phyloP scores from a whole-genome alignment of 2,329 filamentous ascomycete genomes.

The Colletotrichum aenigma region DNA sequence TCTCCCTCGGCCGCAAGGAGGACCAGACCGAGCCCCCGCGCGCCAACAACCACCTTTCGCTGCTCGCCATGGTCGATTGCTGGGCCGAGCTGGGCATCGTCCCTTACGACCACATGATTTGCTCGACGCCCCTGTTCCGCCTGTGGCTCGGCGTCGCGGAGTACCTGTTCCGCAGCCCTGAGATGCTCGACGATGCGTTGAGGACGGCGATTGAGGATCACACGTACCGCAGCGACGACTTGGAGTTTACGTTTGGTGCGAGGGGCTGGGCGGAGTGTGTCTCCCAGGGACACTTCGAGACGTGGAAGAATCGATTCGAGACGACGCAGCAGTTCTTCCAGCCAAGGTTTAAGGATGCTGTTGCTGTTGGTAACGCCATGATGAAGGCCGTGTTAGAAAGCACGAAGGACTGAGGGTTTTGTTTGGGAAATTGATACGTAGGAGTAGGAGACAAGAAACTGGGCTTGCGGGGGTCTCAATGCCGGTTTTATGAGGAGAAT shows the following conservation, averaged over 20 bases:
- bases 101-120: constrained; percentile 99
- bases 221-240: constrained; percentile 91
- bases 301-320: constrained; percentile 90
- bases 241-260: constrained; percentile 98
- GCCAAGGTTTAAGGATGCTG: constrained; percentile 86
- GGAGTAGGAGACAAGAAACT: neutral
- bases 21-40: constrained; percentile 58
- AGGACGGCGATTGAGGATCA: constrained; percentile 87
- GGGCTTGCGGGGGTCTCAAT: neutral
- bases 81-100: constrained; percentile 94
- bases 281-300: constrained; percentile 87
- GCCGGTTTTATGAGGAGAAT: neutral
- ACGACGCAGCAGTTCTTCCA: constrained; percentile 91
- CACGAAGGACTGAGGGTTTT: constrained; percentile 43
- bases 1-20: constrained; percentile 75
- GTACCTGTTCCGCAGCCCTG: constrained; percentile 86
- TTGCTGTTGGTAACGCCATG: constrained; percentile 92
- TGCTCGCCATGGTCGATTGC: constrained; percentile 97
- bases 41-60: constrained; percentile 91
- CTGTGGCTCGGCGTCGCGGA: constrained; percentile 98
- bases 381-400: constrained; percentile 93
- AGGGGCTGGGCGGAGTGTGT: constrained; percentile 96
- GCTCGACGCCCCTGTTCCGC: constrained; percentile 95
- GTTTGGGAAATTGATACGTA: neutral
- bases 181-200: constrained; percentile 82